Evolutionary conservation across 805 yeast species (phyloP).

Genomic region (Ogataea angusta): DNA sequence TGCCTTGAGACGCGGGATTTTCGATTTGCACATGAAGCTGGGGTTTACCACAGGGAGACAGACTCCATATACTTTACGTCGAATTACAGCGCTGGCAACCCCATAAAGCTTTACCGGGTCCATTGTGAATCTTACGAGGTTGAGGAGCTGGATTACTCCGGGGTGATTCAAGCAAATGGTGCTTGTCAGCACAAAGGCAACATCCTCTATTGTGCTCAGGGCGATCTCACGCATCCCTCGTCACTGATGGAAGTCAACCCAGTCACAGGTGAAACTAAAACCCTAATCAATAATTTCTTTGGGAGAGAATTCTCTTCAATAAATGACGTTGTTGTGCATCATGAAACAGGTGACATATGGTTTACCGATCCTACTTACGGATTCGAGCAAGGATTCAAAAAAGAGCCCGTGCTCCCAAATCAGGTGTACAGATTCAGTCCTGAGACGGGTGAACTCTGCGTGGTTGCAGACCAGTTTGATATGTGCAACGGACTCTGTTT

Average conservation of each 20-base stretch:
- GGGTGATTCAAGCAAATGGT: constrained; percentile 11
- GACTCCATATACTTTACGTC: constrained; percentile 10
- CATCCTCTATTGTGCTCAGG: constrained; percentile 11
- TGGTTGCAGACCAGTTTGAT: constrained; percentile 10
- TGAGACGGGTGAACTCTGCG: constrained; percentile 7
- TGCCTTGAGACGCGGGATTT: constrained; percentile 3
- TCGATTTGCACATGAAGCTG: constrained; percentile 13
- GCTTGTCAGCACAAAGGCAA: constrained; percentile 9
- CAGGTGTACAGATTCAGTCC: constrained; percentile 13
- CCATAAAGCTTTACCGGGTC: constrained; percentile 6
- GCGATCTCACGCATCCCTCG: constrained; percentile 3
- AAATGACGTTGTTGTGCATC: constrained; percentile 13
- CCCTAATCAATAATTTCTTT: constrained; percentile 9
- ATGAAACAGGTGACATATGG: constrained; percentile 13
- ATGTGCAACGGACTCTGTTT: constrained; percentile 14
- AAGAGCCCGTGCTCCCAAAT: constrained; percentile 1
- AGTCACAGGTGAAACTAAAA: constrained; percentile 2
- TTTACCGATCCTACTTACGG: constrained; percentile 14
- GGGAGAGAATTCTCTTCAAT: constrained; percentile 11
- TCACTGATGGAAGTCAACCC: constrained; percentile 9
- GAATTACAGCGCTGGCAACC: constrained; percentile 6
- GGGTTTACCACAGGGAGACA: constrained; percentile 9
- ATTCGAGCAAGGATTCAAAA: constrained; percentile 8
- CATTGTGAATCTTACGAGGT: constrained; percentile 6
- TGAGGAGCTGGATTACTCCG: constrained; percentile 3